A percentile compares a stretch with the other conserved stretches of the same genome.
phyloP scores from a whole-genome alignment of 1,284 basidiomycete genomes.

The Sporisorium scitamineum region DNA sequence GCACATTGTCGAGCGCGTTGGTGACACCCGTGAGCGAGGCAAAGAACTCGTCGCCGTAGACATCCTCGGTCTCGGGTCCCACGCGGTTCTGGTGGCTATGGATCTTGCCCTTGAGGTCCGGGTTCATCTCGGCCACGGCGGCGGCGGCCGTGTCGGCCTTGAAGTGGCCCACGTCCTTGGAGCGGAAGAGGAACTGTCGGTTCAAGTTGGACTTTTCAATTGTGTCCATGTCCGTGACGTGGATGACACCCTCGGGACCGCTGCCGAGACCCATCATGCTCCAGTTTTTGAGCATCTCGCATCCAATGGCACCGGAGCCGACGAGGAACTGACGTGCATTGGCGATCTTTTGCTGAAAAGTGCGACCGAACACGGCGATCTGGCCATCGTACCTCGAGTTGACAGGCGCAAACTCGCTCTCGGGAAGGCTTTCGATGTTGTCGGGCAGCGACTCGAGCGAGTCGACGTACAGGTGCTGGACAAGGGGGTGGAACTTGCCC shows the following conservation, averaged over 20 bases:
- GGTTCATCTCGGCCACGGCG: slow-evolving; percentile 97
- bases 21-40: slow-evolving; percentile 90
- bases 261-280: slow-evolving; percentile 97
- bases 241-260: slow-evolving; percentile 83
- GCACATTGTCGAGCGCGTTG: slow-evolving; percentile 99
- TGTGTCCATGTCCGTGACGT: slow-evolving; percentile 97
- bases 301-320: slow-evolving; percentile 97
- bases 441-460: slow-evolving; percentile 83
- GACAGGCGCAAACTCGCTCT: slow-evolving; percentile 85
- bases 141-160: slow-evolving; percentile 94
- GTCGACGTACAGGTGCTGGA: slow-evolving; percentile 97
- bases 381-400: slow-evolving; percentile 92
- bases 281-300: slow-evolving; percentile 99
- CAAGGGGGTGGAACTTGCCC: slow-evolving; percentile 97
- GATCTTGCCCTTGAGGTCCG: slow-evolving; percentile 89
- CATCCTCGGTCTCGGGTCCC: slow-evolving; percentile 88
- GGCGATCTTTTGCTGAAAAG: slow-evolving; percentile 92
- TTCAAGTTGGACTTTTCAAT: slow-evolving; percentile 99
- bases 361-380: slow-evolving; percentile 92
- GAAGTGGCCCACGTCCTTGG: slow-evolving; percentile 97
- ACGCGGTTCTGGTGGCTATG: slow-evolving; percentile 92
- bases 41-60: slow-evolving; percentile 90
- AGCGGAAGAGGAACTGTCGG: slow-evolving; percentile 96
- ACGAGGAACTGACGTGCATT: slow-evolving; percentile 96
- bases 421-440: slow-evolving; percentile 73